Evolutionary conservation across 768 basidiomycete genomes (phyloP).

Genomic region (Arthromyces matolae): DNA sequence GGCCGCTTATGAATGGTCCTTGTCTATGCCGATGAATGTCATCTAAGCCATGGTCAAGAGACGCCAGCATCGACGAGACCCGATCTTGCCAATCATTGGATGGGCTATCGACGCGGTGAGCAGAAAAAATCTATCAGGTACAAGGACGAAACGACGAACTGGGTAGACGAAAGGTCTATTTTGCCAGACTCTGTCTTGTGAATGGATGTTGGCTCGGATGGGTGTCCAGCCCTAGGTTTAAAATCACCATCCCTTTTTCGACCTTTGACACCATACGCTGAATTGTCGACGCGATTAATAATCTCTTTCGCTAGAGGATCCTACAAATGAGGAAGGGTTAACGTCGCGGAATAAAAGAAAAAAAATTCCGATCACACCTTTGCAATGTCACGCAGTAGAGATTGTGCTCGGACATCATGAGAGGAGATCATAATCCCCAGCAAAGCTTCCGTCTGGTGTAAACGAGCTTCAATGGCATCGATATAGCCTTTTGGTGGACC

Average conservation of each 20-base stretch:
- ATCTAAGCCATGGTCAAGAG: background rate
- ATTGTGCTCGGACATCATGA: slow-evolving; percentile 35
- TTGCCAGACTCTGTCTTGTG: slow-evolving; percentile 24
- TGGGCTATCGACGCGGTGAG: slow-evolving; percentile 44
- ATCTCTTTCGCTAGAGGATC: slow-evolving; percentile 81
- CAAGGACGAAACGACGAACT: slow-evolving; percentile 40
- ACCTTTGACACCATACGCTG: slow-evolving; percentile 74
- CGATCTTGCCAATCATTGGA: slow-evolving; percentile 83
- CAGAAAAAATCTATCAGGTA: background rate
- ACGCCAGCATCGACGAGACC: slow-evolving; percentile 41
- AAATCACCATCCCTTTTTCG: slow-evolving; percentile 43
- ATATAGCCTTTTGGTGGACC: slow-evolving; percentile 94
- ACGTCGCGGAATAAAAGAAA: background rate
- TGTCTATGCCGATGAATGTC: no score
- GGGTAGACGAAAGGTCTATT: slow-evolving; percentile 53
- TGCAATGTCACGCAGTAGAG: slow-evolving; percentile 47
- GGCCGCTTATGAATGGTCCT: no score
- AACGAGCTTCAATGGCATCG: slow-evolving; percentile 86
- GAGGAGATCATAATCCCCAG: slow-evolving; percentile 75
- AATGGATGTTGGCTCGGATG: slow-evolving; percentile 20
- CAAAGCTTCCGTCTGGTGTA: slow-evolving; percentile 89
- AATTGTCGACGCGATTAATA: slow-evolving; percentile 74
- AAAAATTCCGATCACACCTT: slow-evolving; percentile 36
- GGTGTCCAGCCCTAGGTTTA: slow-evolving; percentile 19
- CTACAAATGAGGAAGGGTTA: slow-evolving; percentile 31